phyloP scores from a whole-genome alignment of 768 basidiomycete species.

The Mrakia gelida region DNA sequence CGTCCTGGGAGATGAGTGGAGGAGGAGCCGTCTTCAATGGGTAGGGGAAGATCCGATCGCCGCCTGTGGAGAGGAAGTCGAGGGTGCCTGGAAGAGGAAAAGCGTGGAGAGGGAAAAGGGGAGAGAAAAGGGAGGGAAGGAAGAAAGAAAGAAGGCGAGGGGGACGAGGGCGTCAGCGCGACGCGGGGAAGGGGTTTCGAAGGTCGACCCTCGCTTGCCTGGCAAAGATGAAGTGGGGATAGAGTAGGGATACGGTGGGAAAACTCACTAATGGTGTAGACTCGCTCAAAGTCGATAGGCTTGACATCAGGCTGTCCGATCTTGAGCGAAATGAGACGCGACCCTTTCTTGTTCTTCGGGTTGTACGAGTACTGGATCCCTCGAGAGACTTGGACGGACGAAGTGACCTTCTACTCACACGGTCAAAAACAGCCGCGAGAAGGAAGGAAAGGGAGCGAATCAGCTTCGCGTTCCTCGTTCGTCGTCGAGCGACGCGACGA shows the following conservation, averaged over 20 bases:
- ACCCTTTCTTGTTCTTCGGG: conserved; percentile 35
- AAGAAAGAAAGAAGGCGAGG: neutral
- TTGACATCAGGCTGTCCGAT: conserved; percentile 30
- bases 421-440: neutral
- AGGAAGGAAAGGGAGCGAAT: conserved; percentile 21
- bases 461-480: no score
- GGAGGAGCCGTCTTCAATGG: conserved; percentile 14
- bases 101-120: neutral
- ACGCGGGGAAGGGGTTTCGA: neutral
- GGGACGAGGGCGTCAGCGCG: neutral
- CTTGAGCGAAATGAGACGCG: conserved; percentile 36
- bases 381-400: conserved; percentile 48
- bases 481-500: no score
- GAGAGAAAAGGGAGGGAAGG: neutral
- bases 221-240: neutral
- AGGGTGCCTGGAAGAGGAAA: conserved; percentile 25
- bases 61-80: conserved; percentile 39
- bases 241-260: neutral
- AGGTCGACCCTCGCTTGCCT: neutral
- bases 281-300: conserved; percentile 33
- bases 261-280: conserved; percentile 36
- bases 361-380: conserved; percentile 41
- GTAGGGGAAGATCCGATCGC: conserved; percentile 35
- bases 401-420: conserved; percentile 41
- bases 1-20: conserved; percentile 27